Evolutionary conservation across 192 early-diverging fungal genomes (phyloP).

Genomic region (Coemansia sp.): DNA sequence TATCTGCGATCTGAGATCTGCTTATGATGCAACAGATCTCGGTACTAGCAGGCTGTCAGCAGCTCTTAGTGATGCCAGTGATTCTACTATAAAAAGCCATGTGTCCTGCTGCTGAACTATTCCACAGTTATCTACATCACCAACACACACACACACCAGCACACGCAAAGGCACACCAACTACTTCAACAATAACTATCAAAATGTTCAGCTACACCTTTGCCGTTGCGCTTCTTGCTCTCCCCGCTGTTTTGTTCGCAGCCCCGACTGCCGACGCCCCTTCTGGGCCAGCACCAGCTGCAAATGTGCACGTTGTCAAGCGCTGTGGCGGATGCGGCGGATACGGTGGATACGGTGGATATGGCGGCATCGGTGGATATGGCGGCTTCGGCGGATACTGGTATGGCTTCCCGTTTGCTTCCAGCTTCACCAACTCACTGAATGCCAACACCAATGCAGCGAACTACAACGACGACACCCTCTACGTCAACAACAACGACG

Average conservation of each 20-base stretch:
- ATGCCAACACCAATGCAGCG: too few relatives aligned
- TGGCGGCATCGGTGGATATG: not conserved
- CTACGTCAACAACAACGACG: constrained; percentile 22
- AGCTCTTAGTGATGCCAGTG: too few relatives aligned
- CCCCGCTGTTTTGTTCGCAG: not conserved
- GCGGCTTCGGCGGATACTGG: not conserved
- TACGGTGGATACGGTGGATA: not conserved
- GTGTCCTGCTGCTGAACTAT: not conserved
- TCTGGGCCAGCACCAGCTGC: not conserved
- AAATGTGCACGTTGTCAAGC: not conserved
- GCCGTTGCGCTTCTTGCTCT: not conserved
- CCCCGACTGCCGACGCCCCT: not conserved
- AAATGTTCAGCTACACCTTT: not conserved
- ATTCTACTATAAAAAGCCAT: not conserved
- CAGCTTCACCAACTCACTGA: too few relatives aligned
- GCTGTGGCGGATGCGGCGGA: constrained; percentile 1
- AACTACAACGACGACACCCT: constrained; percentile 27
- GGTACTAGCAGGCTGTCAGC: too few relatives aligned
- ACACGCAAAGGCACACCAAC: not conserved
- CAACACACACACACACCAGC: not conserved
- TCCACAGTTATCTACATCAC: not conserved
- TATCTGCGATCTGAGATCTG: not conserved
- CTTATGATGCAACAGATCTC: not conserved
- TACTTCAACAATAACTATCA: not conserved
- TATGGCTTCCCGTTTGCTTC: constrained; percentile 13